These are phyloP conservation scores for Colletotrichum spinosum DNA, from an alignment of 2,329 filamentous ascomycete species.

Conservation along the genomic window DNA sequence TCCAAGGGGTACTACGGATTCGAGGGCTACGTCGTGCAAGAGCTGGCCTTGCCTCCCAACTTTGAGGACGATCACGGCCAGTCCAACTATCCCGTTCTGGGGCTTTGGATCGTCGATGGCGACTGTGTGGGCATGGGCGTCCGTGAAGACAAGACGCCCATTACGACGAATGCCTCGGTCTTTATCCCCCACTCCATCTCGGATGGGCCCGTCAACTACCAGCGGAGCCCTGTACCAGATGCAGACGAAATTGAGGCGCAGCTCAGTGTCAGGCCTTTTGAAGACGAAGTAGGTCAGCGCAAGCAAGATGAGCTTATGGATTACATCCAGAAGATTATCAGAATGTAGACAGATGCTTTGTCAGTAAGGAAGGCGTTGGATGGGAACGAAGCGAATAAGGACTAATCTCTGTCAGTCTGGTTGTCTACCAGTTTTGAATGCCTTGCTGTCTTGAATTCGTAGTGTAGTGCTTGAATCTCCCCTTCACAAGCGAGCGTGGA, in stretches of 20 bases:
- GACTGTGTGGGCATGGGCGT: slow-evolving; percentile 6
- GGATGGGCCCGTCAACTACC: background rate
- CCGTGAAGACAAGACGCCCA: background rate
- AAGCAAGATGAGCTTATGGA: no score
- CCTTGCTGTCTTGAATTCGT: no score
- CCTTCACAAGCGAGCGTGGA: no score
- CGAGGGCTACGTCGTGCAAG: slow-evolving; percentile 7
- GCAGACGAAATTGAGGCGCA: background rate
- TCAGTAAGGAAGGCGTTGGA: no score
- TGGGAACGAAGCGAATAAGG: no score
- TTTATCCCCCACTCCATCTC: slow-evolving; percentile 19
- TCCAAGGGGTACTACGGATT: background rate
- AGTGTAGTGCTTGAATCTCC: no score
- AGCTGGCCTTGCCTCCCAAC: slow-evolving; percentile 11
- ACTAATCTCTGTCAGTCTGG: no score
- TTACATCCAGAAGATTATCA: no score
- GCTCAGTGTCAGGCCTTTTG: background rate
- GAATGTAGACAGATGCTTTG: no score
- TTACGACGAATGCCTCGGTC: slow-evolving; percentile 12
- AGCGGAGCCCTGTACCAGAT: background rate
- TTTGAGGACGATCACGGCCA: background rate
- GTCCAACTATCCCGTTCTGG: slow-evolving; percentile 11
- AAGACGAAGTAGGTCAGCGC: no score
- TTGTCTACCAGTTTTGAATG: no score
- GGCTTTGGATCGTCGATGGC: slow-evolving; percentile 16